phyloP scores from a whole-genome alignment of 164 flowering plant genomes.

The Magnolia sinica region DNA sequence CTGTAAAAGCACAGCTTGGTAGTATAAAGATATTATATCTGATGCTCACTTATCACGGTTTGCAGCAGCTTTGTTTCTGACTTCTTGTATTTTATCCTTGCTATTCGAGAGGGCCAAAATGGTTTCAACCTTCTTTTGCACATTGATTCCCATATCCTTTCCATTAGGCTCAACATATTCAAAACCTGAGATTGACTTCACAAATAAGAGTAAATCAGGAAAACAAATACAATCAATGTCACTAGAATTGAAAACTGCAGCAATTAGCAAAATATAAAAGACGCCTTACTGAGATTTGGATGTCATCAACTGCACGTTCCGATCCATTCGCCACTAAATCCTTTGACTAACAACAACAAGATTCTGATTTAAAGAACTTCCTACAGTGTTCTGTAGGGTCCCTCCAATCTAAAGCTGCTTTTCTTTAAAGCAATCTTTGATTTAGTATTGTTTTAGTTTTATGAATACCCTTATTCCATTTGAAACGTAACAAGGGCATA shows the following conservation, averaged over 20 bases:
- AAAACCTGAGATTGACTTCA: slow-evolving; percentile 64
- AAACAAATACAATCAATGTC: background rate
- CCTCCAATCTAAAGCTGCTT: no score
- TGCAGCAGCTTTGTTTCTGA: slow-evolving; percentile 79
- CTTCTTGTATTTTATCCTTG: slow-evolving; percentile 82
- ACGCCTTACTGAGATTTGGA: slow-evolving; percentile 67
- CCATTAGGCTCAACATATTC: slow-evolving; percentile 93
- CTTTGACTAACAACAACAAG: no score
- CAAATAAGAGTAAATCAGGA: background rate
- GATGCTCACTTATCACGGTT: slow-evolving; percentile 75
- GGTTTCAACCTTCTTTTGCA: slow-evolving; percentile 85
- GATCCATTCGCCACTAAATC: slow-evolving; percentile 77
- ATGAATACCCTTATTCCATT: no score
- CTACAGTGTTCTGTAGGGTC: no score
- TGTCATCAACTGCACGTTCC: slow-evolving; percentile 97
- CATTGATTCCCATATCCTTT: slow-evolving; percentile 93
- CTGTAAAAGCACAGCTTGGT: no score
- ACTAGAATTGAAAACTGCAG: no score
- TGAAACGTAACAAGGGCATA: no score
- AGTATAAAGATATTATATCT: no score
- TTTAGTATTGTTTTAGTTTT: no score
- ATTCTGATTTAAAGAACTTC: no score
- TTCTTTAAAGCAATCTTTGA: no score
- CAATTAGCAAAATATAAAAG: background rate
- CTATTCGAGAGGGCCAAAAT: slow-evolving; percentile 58